These are phyloP conservation scores for Beauveria sp. DNA, from an alignment of 2,329 filamentous ascomycete species.

Conservation along the genomic window DNA sequence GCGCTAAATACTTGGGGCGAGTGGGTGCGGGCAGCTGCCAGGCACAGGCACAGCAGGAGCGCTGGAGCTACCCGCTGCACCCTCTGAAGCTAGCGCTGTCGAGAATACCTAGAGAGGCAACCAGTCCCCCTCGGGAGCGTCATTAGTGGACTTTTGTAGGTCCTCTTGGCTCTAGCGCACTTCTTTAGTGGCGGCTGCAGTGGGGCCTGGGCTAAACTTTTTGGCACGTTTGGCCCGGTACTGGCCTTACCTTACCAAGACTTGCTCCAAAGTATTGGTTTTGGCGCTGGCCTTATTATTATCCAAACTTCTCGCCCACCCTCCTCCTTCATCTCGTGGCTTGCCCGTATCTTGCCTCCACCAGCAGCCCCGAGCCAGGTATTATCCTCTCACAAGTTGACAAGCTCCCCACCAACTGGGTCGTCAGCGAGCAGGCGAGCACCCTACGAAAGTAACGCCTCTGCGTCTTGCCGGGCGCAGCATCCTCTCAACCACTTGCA, in stretches of 20 bases:
- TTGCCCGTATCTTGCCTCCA: background rate
- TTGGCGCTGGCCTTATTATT: background rate
- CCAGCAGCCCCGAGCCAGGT: background rate
- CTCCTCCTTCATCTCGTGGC: background rate
- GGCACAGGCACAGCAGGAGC: constrained; percentile 2
- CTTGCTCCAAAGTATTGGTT: background rate
- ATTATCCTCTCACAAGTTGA: background rate
- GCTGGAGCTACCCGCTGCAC: background rate
- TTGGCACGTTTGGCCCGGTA: background rate
- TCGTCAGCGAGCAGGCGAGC: too few species aligned
- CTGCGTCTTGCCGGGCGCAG: background rate
- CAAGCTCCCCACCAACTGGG: background rate
- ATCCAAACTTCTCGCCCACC: background rate
- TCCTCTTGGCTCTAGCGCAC: background rate
- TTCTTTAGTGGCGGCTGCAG: background rate
- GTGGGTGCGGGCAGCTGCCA: background rate
- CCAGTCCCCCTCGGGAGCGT: background rate
- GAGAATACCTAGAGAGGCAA: background rate
- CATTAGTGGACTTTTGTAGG: background rate
- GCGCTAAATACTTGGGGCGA: background rate
- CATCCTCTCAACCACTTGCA: background rate
- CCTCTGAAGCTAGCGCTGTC: background rate
- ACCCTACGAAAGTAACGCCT: background rate
- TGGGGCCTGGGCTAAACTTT: background rate
- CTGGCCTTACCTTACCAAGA: background rate